These are phyloP conservation scores for Brassica carinata DNA, from an alignment of 345 rosid genomes.

Conservation along the genomic window DNA sequence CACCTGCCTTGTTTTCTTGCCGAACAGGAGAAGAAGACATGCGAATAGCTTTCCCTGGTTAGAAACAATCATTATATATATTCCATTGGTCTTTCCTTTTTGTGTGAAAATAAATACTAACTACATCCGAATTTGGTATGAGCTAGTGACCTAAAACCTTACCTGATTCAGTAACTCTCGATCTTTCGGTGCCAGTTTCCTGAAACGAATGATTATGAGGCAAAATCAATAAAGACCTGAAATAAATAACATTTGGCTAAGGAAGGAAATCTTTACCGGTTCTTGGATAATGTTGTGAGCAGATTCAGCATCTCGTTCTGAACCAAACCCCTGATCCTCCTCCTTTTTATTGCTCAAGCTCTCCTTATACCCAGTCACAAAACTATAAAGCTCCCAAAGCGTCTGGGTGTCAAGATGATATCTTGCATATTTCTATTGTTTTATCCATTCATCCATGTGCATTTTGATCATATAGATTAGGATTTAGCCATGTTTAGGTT, in stretches of 20 bases:
- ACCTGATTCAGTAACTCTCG: conserved; percentile 40
- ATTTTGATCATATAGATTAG: too few species aligned
- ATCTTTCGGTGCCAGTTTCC: conserved; percentile 30
- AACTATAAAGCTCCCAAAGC: conserved; percentile 85
- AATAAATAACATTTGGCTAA: background rate
- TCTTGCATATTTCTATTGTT: too few species aligned
- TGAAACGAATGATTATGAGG: background rate
- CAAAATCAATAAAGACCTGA: conserved; percentile 12
- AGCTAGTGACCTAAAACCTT: conserved; percentile 16
- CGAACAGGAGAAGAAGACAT: background rate
- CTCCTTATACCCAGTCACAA: conserved; percentile 58
- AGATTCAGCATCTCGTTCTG: conserved; percentile 47
- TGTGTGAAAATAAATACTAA: too few species aligned
- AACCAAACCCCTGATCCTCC: conserved; percentile 50
- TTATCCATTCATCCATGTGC: too few species aligned
- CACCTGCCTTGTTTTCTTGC: conserved; percentile 36
- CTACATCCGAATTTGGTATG: conserved; percentile 6
- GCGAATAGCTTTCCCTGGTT: too few species aligned
- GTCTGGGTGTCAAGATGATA: conserved; percentile 64
- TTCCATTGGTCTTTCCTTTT: too few species aligned
- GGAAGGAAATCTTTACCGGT: conserved; percentile 29
- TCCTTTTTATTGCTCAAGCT: conserved; percentile 52
- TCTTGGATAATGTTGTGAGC: conserved; percentile 40
- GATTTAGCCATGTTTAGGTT: too few species aligned
- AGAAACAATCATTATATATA: too few species aligned